Conservation (phyloP, 192 early-diverging fungal species). For the Spizellomyces sp. region DNA sequence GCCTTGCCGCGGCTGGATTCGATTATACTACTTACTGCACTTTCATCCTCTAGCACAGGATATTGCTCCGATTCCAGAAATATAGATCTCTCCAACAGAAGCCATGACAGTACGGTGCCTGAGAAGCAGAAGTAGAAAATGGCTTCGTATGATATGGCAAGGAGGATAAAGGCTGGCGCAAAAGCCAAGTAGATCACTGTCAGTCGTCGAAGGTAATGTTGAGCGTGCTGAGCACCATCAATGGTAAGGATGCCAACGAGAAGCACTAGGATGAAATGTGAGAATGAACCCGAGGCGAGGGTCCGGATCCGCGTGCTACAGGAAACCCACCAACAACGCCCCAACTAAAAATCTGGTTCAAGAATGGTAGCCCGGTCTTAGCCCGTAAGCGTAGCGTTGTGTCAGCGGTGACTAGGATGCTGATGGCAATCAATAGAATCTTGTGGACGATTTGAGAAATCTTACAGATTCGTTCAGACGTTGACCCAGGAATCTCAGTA, state of each 20-base stretch:
- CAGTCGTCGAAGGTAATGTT: constrained; percentile 81
- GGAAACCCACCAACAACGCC: constrained; percentile 54
- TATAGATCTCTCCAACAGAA: constrained; percentile 67
- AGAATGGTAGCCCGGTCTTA: constrained; percentile 65
- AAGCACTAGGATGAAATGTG: too few relatives aligned
- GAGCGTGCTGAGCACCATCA: constrained; percentile 57
- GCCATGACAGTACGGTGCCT: constrained; percentile 71
- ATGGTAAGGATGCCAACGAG: not conserved
- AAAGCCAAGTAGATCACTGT: constrained; percentile 84
- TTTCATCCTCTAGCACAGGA: not conserved
- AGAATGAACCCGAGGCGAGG: too few relatives aligned
- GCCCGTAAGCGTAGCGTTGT: constrained; percentile 60
- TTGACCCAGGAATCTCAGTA: too few relatives aligned
- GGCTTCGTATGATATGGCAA: constrained; percentile 90
- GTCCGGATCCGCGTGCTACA: not conserved
- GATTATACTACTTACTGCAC: too few relatives aligned
- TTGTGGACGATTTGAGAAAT: too few relatives aligned
- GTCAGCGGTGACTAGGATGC: constrained; percentile 62
- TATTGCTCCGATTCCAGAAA: constrained; percentile 12
- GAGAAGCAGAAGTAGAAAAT: constrained; percentile 88
- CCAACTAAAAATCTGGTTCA: constrained; percentile 73
- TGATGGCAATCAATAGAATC: constrained; percentile 43
- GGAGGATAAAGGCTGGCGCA: constrained; percentile 80
- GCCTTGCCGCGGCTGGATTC: too few relatives aligned
- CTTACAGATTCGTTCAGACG: too few relatives aligned